These are phyloP conservation scores for Blastobotrys raffinosifermentans DNA, from an alignment of 1,139 yeast genomes.

Conservation along the genomic window DNA sequence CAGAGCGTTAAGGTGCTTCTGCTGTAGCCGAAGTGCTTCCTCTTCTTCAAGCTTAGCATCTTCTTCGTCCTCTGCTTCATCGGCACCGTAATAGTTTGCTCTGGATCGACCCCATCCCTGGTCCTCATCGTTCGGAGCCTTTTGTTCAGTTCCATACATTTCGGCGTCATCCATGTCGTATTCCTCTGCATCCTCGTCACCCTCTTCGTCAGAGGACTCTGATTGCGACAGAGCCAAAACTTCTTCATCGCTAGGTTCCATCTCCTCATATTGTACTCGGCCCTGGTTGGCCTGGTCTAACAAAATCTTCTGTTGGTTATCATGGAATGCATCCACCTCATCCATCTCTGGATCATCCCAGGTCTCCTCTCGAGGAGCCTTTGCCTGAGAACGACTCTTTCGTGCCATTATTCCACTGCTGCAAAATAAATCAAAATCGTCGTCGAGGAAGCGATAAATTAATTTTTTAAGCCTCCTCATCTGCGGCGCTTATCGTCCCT, in stretches of 20 bases:
- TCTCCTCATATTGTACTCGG: conserved; percentile 30
- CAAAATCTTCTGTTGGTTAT: conserved; percentile 56
- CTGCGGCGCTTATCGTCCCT: too few species aligned
- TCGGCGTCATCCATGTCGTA: conserved; percentile 28
- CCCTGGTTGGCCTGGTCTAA: conserved; percentile 53
- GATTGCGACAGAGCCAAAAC: conserved; percentile 37
- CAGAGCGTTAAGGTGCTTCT: conserved; percentile 73
- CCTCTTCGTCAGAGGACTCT: conserved; percentile 18
- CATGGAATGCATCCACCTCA: conserved; percentile 64
- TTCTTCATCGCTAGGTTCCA: conserved; percentile 47
- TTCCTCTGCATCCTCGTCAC: conserved; percentile 17
- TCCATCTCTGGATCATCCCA: conserved; percentile 39
- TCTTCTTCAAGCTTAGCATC: conserved; percentile 74
- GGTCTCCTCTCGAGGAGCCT: conserved; percentile 1
- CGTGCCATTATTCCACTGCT: neutral
- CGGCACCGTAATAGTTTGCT: conserved; percentile 80
- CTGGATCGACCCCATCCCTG: conserved; percentile 77
- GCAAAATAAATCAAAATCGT: too few species aligned
- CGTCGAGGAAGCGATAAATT: too few species aligned
- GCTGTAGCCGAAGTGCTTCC: conserved; percentile 85
- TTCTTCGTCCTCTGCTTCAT: conserved; percentile 67
- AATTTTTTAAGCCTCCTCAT: too few species aligned
- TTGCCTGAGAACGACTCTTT: neutral
- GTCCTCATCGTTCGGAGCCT: conserved; percentile 44
- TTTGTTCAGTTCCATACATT: conserved; percentile 28